Conservation (phyloP, 2,329 filamentous ascomycete genomes). For the Fusarium sp. region DNA sequence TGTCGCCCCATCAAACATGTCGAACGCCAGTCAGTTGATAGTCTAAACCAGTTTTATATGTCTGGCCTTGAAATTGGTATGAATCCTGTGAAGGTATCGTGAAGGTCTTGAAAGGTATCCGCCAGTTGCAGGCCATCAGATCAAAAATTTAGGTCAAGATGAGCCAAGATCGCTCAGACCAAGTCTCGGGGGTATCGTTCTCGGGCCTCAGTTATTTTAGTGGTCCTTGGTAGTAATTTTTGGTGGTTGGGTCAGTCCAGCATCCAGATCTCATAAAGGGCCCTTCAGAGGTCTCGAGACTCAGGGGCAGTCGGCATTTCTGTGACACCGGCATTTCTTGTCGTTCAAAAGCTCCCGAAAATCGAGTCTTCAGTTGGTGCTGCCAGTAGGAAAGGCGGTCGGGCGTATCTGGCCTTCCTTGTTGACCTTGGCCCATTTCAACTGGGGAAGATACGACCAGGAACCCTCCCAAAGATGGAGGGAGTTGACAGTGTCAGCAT, state of each 20-base stretch:
- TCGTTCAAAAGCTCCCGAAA: not conserved
- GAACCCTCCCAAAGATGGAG: constrained; percentile 80
- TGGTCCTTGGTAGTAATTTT: not conserved
- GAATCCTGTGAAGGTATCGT: not conserved
- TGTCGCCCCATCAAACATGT: not conserved
- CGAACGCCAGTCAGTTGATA: not conserved
- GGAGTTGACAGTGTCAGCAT: constrained; percentile 68
- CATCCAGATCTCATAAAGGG: not conserved
- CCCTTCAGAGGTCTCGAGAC: not conserved
- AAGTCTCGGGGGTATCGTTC: not conserved
- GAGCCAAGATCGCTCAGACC: not conserved
- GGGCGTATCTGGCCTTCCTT: constrained; percentile 68
- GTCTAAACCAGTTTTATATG: no score
- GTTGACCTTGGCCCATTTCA: constrained; percentile 79
- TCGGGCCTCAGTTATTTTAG: not conserved
- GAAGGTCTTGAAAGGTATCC: not conserved
- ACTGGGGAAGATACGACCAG: constrained; percentile 78
- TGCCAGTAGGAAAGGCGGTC: constrained; percentile 77
- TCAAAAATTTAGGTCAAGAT: not conserved
- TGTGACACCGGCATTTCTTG: not conserved
- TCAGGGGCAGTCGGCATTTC: not conserved
- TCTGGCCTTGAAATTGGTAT: not conserved
- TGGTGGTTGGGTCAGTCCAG: not conserved
- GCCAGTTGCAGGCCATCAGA: not conserved
- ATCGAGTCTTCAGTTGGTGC: constrained; percentile 22